These are phyloP conservation scores for Diutina pseudorugosa DNA, from an alignment of 1,139 yeast genomes.

Conservation along the genomic window DNA sequence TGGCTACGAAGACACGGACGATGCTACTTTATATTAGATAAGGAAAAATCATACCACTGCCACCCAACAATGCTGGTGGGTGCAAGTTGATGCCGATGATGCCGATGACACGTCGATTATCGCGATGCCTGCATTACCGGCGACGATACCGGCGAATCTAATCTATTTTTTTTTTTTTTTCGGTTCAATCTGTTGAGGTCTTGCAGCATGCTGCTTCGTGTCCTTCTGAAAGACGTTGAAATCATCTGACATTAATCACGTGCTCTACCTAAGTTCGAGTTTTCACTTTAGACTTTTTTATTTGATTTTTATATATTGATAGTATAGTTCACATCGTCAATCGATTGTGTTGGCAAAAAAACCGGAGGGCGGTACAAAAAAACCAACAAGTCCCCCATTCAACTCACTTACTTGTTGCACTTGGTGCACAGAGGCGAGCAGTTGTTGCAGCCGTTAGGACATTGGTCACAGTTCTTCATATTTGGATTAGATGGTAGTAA, in stretches of 20 bases:
- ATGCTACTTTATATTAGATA: background rate
- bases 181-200: too few relatives aligned
- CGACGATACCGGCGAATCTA: background rate
- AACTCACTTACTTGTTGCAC: background rate
- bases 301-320: too few relatives aligned
- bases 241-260: background rate
- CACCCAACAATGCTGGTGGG: background rate
- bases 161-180: too few relatives aligned
- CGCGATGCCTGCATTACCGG: background rate
- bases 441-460: background rate
- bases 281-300: too few relatives aligned
- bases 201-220: too few relatives aligned
- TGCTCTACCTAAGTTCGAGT: too few relatives aligned
- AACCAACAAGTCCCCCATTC: background rate
- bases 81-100: background rate
- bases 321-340: too few relatives aligned
- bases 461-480: background rate
- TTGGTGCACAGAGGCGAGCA: background rate
- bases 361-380: background rate
- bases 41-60: background rate
- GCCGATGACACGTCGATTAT: background rate
- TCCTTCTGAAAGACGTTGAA: too few relatives aligned
- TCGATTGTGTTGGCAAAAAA: background rate
- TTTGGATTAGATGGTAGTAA: background rate
- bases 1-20: too few relatives aligned